These are phyloP conservation scores for Linnemannia exigua DNA, from an alignment of 192 early-diverging fungal genomes.

Conservation along the genomic window DNA sequence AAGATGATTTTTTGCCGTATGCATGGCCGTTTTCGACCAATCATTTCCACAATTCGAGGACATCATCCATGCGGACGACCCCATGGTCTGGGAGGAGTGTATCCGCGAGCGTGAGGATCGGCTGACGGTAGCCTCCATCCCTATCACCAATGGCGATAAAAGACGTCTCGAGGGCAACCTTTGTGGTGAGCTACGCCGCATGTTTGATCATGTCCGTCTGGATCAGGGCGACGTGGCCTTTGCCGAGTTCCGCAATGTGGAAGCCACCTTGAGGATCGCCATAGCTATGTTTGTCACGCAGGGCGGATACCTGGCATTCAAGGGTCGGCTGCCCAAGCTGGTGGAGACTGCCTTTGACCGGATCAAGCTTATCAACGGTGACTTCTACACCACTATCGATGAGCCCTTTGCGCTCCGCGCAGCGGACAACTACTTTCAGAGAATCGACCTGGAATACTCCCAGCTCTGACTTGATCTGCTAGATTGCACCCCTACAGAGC, in stretches of 20 bases:
- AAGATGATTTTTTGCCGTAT: not conserved
- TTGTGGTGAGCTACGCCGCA: constrained; percentile 12
- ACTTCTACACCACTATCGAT: constrained; percentile 12
- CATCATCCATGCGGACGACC: constrained; percentile 6
- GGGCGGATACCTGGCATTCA: constrained; percentile 22
- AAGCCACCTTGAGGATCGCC: constrained; percentile 14
- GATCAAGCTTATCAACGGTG: constrained; percentile 9
- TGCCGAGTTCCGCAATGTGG: constrained; percentile 11
- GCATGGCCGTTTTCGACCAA: constrained; percentile 7
- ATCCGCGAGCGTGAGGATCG: constrained; percentile 14
- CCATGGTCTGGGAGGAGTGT: constrained; percentile 2
- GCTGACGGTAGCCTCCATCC: constrained; percentile 9
- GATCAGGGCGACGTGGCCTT: not conserved
- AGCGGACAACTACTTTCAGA: constrained; percentile 24
- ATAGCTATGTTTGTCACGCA: constrained; percentile 19
- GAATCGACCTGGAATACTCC: constrained; percentile 8
- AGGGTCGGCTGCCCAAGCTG: constrained; percentile 22
- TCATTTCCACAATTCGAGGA: constrained; percentile 20
- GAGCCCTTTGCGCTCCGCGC: constrained; percentile 28
- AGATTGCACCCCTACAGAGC: not conserved
- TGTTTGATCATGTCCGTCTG: not conserved
- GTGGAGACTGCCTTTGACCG: constrained; percentile 24
- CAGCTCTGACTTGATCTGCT: not conserved
- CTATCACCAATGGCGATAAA: constrained; percentile 13
- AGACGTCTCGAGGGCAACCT: constrained; percentile 16